Evolutionary conservation across 2,329 filamentous ascomycete genomes (phyloP).

Genomic region (Fusarium decemcellulare): DNA sequence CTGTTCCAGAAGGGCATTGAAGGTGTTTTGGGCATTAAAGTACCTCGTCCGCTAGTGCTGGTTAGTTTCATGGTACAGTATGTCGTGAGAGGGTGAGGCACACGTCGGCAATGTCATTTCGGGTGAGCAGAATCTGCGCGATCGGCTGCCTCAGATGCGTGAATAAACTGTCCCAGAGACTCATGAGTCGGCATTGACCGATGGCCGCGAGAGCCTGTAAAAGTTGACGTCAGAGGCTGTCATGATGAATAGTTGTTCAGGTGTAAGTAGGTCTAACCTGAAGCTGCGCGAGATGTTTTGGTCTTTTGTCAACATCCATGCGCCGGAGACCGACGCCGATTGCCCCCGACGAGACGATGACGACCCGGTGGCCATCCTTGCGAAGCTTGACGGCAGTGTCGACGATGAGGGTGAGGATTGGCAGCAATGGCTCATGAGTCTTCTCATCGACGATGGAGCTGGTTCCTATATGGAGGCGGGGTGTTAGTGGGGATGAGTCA

Average conservation of each 20-base stretch:
- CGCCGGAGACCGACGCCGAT: conserved; percentile 93
- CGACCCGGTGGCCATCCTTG: conserved; percentile 92
- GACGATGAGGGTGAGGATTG: conserved; percentile 91
- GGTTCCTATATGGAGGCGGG: conserved; percentile 77
- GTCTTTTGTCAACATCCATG: conserved; percentile 89
- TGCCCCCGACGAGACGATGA: conserved; percentile 97
- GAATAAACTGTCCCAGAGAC: conserved; percentile 95
- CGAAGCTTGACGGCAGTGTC: conserved; percentile 91
- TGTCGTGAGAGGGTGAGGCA: conserved; percentile 44
- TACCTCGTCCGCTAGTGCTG: conserved; percentile 84
- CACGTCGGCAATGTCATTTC: conserved; percentile 96
- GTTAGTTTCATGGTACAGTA: conserved; percentile 7
- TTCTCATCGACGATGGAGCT: conserved; percentile 99
- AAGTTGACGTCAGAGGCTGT: conserved; percentile 20
- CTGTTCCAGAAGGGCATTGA: conserved; percentile 91
- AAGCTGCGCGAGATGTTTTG: conserved; percentile 90
- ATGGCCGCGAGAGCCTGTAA: conserved; percentile 88
- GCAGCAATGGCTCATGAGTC: conserved; percentile 92
- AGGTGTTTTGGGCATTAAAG: conserved; percentile 95
- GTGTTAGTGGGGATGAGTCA: conserved; percentile 40
- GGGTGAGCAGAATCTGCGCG: conserved; percentile 92
- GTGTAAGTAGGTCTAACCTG: conserved; percentile 67
- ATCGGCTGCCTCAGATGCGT: conserved; percentile 89
- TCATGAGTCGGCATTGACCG: conserved; percentile 94
- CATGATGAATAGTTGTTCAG: conserved; percentile 1